phyloP scores from a whole-genome alignment of 306 rosid species.

The Urtica urens region DNA sequence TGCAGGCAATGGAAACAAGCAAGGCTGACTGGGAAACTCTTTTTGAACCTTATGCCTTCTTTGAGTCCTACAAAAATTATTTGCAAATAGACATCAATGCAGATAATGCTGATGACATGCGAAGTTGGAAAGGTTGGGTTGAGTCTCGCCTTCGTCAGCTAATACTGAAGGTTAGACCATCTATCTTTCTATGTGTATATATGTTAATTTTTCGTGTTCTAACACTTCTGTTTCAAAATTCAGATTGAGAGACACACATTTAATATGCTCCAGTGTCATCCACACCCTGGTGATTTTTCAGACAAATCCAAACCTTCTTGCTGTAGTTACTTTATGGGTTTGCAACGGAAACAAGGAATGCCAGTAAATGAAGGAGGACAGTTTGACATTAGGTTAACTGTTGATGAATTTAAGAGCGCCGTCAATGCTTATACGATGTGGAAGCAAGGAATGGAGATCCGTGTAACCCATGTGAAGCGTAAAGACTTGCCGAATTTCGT shows the following conservation, averaged over 20 bases:
- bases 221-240: conserved; percentile 19
- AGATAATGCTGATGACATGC: conserved; percentile 65
- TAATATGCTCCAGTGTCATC: conserved; percentile 87
- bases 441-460: conserved; percentile 77
- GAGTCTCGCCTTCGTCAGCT: conserved; percentile 93
- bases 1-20: conserved; percentile 73
- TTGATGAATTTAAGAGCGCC: conserved; percentile 59
- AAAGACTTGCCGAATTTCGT: conserved; percentile 63
- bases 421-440: conserved; percentile 43
- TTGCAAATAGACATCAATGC: conserved; percentile 74
- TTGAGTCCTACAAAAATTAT: conserved; percentile 79
- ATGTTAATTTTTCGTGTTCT: conserved; percentile 6
- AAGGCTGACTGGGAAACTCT: conserved; percentile 89
- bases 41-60: conserved; percentile 77
- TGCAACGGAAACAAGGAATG: conserved; percentile 79
- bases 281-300: conserved; percentile 84
- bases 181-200: neutral
- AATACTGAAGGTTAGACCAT: conserved; percentile 61
- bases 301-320: conserved; percentile 65
- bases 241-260: conserved; percentile 77
- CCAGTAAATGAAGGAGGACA: conserved; percentile 56
- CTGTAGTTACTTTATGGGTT: conserved; percentile 84
- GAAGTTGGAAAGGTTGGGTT: conserved; percentile 99
- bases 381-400: conserved; percentile 71
- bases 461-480: conserved; percentile 67